Base-by-base conservation (phyloP, 2,329 filamentous ascomycete species). In the Helotiales sp. region DNA sequence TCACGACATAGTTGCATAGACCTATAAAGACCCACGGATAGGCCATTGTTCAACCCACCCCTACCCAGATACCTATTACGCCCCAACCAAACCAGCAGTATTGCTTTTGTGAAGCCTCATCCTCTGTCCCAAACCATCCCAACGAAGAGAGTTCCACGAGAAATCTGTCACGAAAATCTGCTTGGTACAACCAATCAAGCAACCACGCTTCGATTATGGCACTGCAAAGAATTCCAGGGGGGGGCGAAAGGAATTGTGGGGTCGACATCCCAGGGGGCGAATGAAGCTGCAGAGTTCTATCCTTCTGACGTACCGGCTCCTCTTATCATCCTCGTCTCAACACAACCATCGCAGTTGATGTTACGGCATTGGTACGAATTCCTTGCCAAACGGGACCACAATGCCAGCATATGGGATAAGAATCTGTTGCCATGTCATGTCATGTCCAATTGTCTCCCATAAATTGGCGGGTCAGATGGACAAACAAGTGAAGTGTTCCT, bases 1-100 rank as follows among this genome's bases (percentile, higher is more conserved):
- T 57, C 54, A 57, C 54, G 54, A 37, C 54, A 57, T 57, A 40
- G 32, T 37, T 57, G 54, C 54, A 57, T 57, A 26, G 13, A 57
- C 54, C 54, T 57, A 57, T 57, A 57, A 57, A 37, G 32, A 57
- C 54, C 15, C 30, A 6, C 32, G 32, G 32, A 57, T 57, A 57
- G 54, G 10, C 2, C 54, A 8, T 26, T 37, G 30, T 57, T 57
- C 54, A 57, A 40, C 30, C 26, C 54, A 57, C 32, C 54, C 54
- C n/a, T n/a, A n/a, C n/a, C n/a, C n/a, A n/a, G n/a, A n/a, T n/a
- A n/a, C n/a, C n/a, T n/a, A n/a, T n/a, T n/a, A n/a, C 54, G 40
- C 32, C 54, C 54, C n/a, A 13, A 30, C 32, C 30, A 32, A 55
- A 55, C 28, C 30, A 24, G 20, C 54, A 22, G 24, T 7, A 52